Base-by-base conservation (phyloP, 306 rosid species). In the Vicia faba region DNA sequence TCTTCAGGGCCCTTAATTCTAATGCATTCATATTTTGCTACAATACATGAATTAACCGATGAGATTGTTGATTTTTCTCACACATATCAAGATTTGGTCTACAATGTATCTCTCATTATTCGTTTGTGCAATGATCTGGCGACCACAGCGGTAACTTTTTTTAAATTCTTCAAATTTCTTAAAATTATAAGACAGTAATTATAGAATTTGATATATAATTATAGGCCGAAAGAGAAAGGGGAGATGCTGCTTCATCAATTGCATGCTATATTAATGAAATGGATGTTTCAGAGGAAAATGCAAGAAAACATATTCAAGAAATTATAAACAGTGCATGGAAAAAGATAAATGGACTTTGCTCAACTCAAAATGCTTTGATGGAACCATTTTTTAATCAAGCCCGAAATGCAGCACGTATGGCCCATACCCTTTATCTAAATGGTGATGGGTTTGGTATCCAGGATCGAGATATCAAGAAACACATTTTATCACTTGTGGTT, bases 161-260 rank as follows among this genome's bases (percentile, higher is more conserved):
- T n/a, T n/a, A n/a, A n/a, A n/a, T n/a, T n/a, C n/a, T 84, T 82
- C 8, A 7, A 45, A 15, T 5, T 12, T 40, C 0, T n/a, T 15
- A 15, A 50, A n/a, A 9, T n/a, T n/a, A n/a, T n/a, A n/a, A n/a
- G n/a, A n/a, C n/a, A n/a, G n/a, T n/a, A n/a, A n/a, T n/a, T n/a
- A n/a, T n/a, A n/a, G n/a, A n/a, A n/a, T n/a, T n/a, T n/a, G n/a
- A n/a, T n/a, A n/a, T n/a, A n/a, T n/a, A 67, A 23, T 23, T 23
- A 13, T 76, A 83, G 91, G 88, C 85, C 3, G 95, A 88, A 62
- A 70, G 50, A 44, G 84, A 85, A 74, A 80, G 87, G 55, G 95
- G 95, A 1, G 95, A 88, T 67, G 81, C 74, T n/a, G 74, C 88
- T 23, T 88, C 95, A 0, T 77, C 87, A 29, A 73, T 88, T 46